These are phyloP conservation scores for Seminavis robusta DNA, from an alignment of 108 stramenopile genomes.

Conservation along the genomic window DNA sequence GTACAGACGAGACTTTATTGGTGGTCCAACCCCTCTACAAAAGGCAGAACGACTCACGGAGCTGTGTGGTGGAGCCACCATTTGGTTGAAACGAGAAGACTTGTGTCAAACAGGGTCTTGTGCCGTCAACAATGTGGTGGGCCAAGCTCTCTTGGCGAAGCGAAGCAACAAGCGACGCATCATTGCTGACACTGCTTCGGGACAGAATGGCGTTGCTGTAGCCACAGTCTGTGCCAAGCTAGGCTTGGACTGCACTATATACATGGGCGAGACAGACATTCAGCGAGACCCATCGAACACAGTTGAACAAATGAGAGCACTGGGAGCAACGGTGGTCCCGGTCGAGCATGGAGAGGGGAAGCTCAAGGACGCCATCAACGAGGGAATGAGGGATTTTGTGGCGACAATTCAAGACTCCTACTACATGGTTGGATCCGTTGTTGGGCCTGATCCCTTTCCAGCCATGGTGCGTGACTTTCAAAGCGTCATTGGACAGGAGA, in stretches of 20 bases:
- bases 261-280: slow-evolving; percentile 98
- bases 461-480: slow-evolving; percentile 97
- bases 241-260: slow-evolving; percentile 92
- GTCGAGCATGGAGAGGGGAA: slow-evolving; percentile 89
- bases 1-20: slow-evolving; percentile 90
- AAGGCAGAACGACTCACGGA: slow-evolving; percentile 89
- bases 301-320: slow-evolving; percentile 97
- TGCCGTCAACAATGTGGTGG: slow-evolving; percentile 98
- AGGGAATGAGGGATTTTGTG: slow-evolving; percentile 98
- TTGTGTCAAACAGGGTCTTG: slow-evolving; percentile 96
- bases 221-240: slow-evolving; percentile 96
- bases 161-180: slow-evolving; percentile 94
- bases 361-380: slow-evolving; percentile 97
- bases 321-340: slow-evolving; percentile 93
- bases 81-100: slow-evolving; percentile 97
- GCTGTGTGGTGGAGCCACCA: slow-evolving; percentile 86
- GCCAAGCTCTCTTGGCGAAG: slow-evolving; percentile 94
- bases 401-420: slow-evolving; percentile 95
- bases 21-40: slow-evolving; percentile 94
- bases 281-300: slow-evolving; percentile 94
- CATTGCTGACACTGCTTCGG: slow-evolving; percentile 97
- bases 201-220: slow-evolving; percentile 98
- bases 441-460: slow-evolving; percentile 97
- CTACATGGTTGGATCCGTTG: slow-evolving; percentile 95
- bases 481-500: slow-evolving; percentile 85